A percentile compares a stretch with the other conserved stretches of the same genome.
phyloP scores from a whole-genome alignment of 169 alveolate genomes.

The Plasmodium vinckei region DNA sequence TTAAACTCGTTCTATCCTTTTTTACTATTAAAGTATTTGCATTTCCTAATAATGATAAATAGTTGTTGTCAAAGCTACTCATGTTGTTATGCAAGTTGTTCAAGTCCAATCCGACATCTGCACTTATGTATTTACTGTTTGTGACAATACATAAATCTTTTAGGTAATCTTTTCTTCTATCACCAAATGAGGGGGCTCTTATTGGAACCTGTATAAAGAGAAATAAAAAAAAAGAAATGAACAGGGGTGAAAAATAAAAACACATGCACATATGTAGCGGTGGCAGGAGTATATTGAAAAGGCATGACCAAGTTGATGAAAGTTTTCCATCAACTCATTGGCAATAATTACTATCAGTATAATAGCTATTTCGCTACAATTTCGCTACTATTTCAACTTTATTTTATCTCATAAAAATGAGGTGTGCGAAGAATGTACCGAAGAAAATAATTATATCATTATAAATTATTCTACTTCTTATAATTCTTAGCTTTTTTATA shows the following conservation, averaged over 20 bases:
- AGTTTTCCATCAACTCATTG: background rate
- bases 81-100: slow-evolving; percentile 85
- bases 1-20: slow-evolving; percentile 89
- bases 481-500: slow-evolving; percentile 30
- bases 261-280: background rate
- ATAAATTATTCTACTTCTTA: slow-evolving; percentile 31
- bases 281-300: background rate
- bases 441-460: slow-evolving; percentile 31
- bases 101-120: slow-evolving; percentile 88
- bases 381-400: too few species aligned
- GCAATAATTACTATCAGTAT: too few species aligned
- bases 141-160: slow-evolving; percentile 91
- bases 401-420: too few species aligned
- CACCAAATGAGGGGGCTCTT: slow-evolving; percentile 92
- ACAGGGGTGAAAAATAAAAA: background rate
- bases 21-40: slow-evolving; percentile 89
- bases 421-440: slow-evolving; percentile 27
- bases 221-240: too few species aligned
- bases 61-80: slow-evolving; percentile 75
- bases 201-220: slow-evolving; percentile 84
- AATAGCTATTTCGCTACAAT: too few species aligned
- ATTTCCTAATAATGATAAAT: slow-evolving; percentile 82
- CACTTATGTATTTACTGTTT: slow-evolving; percentile 87
- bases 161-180: slow-evolving; percentile 90
- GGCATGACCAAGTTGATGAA: background rate